A percentile compares a stretch with the other conserved stretches of the same genome.
These are phyloP conservation scores for Saccharum officinarum DNA, from an alignment of 176 grass and related monocot genomes.

Conservation along the genomic window DNA sequence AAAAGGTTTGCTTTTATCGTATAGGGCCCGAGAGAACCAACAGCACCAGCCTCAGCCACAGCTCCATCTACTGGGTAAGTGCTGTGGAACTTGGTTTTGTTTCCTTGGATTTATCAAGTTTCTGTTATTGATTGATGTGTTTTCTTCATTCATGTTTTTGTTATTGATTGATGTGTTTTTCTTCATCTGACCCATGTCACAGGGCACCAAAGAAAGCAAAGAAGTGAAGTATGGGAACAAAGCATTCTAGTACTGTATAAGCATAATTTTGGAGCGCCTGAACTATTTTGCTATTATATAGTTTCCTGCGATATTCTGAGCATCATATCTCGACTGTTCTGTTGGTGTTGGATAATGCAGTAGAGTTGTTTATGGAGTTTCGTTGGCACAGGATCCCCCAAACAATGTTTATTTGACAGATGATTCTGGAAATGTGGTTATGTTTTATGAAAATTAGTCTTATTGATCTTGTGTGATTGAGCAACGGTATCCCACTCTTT, in stretches of 20 bases:
- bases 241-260: background rate
- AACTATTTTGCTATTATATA: conserved; percentile 1
- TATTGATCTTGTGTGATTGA: background rate
- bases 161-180: background rate
- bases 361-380: background rate
- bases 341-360: background rate
- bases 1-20: background rate
- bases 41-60: conserved; percentile 28
- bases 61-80: conserved; percentile 43
- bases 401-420: background rate
- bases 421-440: background rate
- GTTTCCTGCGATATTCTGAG: background rate
- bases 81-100: background rate
- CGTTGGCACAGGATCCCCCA: background rate
- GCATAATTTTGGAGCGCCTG: conserved; percentile 8
- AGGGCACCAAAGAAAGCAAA: conserved; percentile 25
- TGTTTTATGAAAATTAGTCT: background rate
- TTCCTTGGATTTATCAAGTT: background rate
- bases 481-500: background rate
- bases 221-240: background rate
- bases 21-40: background rate
- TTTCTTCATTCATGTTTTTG: background rate
- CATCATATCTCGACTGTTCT: background rate
- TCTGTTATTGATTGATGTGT: background rate
- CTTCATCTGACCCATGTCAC: background rate